Conservation (phyloP, 2,329 filamentous ascomycete species). For the Fusarium brachygibbosum region DNA sequence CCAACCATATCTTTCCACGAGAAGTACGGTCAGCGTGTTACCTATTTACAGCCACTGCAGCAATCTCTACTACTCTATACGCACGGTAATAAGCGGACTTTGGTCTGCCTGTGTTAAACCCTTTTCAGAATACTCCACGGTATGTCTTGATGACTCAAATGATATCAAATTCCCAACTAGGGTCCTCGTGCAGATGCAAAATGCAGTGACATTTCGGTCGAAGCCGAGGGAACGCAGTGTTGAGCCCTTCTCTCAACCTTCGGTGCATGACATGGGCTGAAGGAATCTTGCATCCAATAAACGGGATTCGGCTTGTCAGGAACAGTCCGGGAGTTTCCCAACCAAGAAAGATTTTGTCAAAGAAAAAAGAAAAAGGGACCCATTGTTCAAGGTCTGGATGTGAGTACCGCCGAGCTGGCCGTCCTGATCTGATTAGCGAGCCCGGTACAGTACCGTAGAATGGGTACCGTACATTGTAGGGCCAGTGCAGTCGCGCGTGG, state of each 20-base stretch:
- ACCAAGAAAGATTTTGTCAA: not conserved
- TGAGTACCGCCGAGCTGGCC: conserved; percentile 34
- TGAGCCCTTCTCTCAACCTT: conserved; percentile 15
- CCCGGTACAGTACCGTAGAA: conserved; percentile 5
- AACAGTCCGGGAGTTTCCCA: conserved; percentile 3
- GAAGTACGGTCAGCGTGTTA: conserved; percentile 22
- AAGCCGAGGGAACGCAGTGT: conserved; percentile 16
- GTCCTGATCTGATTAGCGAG: conserved; percentile 32
- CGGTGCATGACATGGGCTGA: conserved; percentile 20
- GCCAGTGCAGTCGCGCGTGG: no score
- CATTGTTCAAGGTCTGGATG: conserved; percentile 17
- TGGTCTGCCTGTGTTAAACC: conserved; percentile 8
- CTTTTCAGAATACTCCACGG: conserved; percentile 23
- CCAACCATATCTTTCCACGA: conserved; percentile 14
- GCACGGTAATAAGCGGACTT: conserved; percentile 23
- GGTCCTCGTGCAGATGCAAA: conserved; percentile 5
- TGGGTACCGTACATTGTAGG: not conserved
- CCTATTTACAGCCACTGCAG: conserved; percentile 13
- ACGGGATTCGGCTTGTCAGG: conserved; percentile 5
- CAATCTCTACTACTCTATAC: not conserved
- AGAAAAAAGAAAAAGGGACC: not conserved
- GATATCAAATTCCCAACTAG: conserved; percentile 10
- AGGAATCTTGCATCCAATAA: conserved; percentile 26
- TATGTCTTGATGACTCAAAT: conserved; percentile 19
- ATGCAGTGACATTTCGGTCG: conserved; percentile 23